A percentile compares a stretch with the other conserved stretches of the same genome.
Evolutionary conservation across 202 grass and related monocot genomes (phyloP).

Genomic region (Setaria italica): DNA sequence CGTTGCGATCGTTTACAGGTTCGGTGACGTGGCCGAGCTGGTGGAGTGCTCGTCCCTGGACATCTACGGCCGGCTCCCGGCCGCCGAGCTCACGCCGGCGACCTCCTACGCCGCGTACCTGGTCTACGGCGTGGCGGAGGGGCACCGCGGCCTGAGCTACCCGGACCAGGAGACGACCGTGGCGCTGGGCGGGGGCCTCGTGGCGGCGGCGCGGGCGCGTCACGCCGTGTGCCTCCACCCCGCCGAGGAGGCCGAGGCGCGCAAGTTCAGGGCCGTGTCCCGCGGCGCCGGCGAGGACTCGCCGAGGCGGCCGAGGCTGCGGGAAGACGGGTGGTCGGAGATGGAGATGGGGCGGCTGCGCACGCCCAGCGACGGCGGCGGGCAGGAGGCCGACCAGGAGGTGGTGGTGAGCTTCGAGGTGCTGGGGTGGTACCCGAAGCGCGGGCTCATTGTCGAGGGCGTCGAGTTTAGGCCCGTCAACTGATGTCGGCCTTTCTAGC

Average conservation of each 20-base stretch:
- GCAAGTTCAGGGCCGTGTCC: slow-evolving; percentile 17
- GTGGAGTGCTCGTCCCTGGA: slow-evolving; percentile 45
- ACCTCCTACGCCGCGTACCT: slow-evolving; percentile 42
- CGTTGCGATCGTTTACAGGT: slow-evolving; percentile 2
- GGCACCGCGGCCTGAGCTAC: slow-evolving; percentile 43
- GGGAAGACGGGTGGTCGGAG: slow-evolving; percentile 5
- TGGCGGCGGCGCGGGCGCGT: background rate
- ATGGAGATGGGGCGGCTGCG: slow-evolving; percentile 20
- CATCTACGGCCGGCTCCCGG: slow-evolving; percentile 44
- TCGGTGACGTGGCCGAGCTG: slow-evolving; percentile 46
- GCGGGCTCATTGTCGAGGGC: slow-evolving; percentile 9
- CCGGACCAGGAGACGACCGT: slow-evolving; percentile 50
- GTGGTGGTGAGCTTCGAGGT: slow-evolving; percentile 22
- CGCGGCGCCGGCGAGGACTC: background rate
- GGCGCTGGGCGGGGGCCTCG: background rate
- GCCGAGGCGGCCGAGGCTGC: background rate
- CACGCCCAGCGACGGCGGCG: background rate
- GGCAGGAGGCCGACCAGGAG: background rate
- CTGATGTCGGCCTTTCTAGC: background rate
- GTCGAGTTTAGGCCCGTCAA: slow-evolving; percentile 1
- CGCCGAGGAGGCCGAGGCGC: background rate
- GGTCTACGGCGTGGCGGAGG: slow-evolving; percentile 36
- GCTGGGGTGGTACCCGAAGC: background rate
- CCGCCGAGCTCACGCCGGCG: slow-evolving; percentile 26
- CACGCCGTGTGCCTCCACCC: slow-evolving; percentile 53